A percentile compares a stretch with the other conserved stretches of the same genome.
phyloP scores from a whole-genome alignment of 345 rosid species.

The Salix caprea region DNA sequence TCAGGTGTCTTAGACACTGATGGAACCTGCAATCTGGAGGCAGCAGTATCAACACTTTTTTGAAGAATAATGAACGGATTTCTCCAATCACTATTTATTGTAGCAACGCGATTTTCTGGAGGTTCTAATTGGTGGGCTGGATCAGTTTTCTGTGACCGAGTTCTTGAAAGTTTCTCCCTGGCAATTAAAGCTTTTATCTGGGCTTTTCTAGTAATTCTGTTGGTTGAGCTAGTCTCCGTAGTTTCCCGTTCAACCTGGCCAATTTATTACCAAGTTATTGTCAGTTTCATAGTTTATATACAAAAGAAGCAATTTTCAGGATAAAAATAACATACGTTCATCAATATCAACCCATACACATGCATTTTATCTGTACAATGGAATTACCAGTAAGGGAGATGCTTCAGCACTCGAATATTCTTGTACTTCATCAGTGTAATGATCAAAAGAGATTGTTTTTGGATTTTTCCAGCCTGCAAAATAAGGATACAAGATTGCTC shows the following conservation, averaged over 20 bases:
- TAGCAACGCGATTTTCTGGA: constrained; percentile 21
- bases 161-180: constrained; percentile 26
- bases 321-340: background rate
- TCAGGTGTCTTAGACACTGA: constrained; percentile 5
- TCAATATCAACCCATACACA: background rate
- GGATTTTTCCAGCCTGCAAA: constrained; percentile 49
- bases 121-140: constrained; percentile 23
- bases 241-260: constrained; percentile 20
- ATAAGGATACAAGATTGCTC: background rate
- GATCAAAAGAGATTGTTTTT: constrained; percentile 41
- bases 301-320: constrained; percentile 1
- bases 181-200: constrained; percentile 14
- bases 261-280: background rate
- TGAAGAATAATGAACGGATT: constrained; percentile 44
- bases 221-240: constrained; percentile 1
- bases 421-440: constrained; percentile 24
- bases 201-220: constrained; percentile 11
- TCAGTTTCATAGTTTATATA: background rate
- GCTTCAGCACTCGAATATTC: constrained; percentile 33
- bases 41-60: constrained; percentile 18
- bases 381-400: constrained; percentile 28
- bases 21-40: constrained; percentile 8
- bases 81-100: constrained; percentile 21
- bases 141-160: constrained; percentile 19
- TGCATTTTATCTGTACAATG: background rate